These are phyloP conservation scores for Candida succiphila DNA, from an alignment of 805 yeast genomes.

Conservation along the genomic window DNA sequence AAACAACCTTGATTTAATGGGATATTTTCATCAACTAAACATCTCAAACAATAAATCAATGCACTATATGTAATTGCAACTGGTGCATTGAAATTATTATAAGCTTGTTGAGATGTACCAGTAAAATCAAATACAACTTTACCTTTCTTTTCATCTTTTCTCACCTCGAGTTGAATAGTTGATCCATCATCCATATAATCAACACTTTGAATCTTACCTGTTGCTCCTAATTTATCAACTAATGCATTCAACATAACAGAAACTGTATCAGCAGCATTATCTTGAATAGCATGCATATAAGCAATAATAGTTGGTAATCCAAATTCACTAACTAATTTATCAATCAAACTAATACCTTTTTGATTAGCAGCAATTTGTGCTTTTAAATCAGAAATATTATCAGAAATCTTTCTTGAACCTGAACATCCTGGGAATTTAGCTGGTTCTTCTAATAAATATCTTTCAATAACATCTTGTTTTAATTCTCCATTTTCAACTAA, in stretches of 20 bases:
- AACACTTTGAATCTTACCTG: constrained; percentile 32
- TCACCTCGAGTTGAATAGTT: constrained; percentile 35
- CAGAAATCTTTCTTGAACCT: constrained; percentile 77
- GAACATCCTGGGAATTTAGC: constrained; percentile 79
- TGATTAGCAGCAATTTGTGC: constrained; percentile 88
- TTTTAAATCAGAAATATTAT: constrained; percentile 74
- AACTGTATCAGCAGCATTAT: constrained; percentile 70
- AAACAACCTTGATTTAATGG: constrained; percentile 94
- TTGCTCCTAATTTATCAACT: constrained; percentile 29
- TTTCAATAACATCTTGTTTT: constrained; percentile 60
- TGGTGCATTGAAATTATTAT: constrained; percentile 91
- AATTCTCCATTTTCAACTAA: constrained; percentile 64
- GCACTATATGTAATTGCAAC: constrained; percentile 85
- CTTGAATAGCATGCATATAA: constrained; percentile 78
- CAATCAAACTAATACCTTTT: constrained; percentile 66
- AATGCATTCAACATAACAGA: constrained; percentile 37
- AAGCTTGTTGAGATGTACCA: constrained; percentile 80
- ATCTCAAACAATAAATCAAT: constrained; percentile 75
- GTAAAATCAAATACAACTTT: constrained; percentile 72
- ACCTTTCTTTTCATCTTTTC: constrained; percentile 35
- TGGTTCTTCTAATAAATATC: constrained; percentile 60
- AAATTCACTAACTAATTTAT: constrained; percentile 51
- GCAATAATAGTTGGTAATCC: constrained; percentile 46
- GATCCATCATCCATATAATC: constrained; percentile 84
- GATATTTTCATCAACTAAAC: constrained; percentile 76